Evolutionary conservation across 1,284 basidiomycete species (phyloP), one percentile per base, ranked within the genome.

Genomic region (Rhodotorula sp.): DNA sequence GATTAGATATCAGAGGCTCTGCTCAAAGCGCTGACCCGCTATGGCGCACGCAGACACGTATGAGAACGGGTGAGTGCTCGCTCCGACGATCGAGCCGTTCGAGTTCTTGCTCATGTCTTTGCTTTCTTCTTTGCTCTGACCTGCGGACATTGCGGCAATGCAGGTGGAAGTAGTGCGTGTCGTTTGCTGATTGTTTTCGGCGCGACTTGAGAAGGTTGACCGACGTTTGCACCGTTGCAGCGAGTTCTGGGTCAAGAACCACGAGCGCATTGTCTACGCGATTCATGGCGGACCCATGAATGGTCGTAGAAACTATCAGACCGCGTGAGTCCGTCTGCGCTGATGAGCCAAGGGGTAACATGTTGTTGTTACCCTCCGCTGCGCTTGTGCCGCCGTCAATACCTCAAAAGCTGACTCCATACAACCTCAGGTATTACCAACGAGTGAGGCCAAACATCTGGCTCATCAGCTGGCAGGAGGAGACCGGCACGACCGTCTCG

Each of bases 391-490:
- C 44, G 19, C n/a, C n/a, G n/a, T n/a, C n/a, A n/a, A n/a, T n/a
- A n/a, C n/a, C n/a, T n/a, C n/a, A n/a, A n/a, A n/a, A n/a, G n/a
- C n/a, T 23, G 9, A 41, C 48, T 41, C 19, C 16, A 3, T 9
- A 7, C 49, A 0, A 1, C 12, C 25, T 3, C 48, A 61, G 60
- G 1, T 74, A 75, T 64, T 73, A 70, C 59, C 80, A 81, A 61
- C 76, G 79, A 53, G 74, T 82, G 61, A 72, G 81, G 1, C 58
- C 73, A 2, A 68, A 76, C 17, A 63, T 80, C 1, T 78, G 75
- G 74, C 75, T 79, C 67, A 74, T 78, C 48, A 76, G 74, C 49
- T 82, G 80, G 81, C 67, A 80, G 17, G 80, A 81, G 59, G 81
- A 81, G 62, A 81, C 81, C 8, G 79, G 77, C 23, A 81, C 81